Evolutionary conservation across 2,329 filamentous ascomycete genomes (phyloP).

Genomic region (Hymenotorrendiella dingleyae): DNA sequence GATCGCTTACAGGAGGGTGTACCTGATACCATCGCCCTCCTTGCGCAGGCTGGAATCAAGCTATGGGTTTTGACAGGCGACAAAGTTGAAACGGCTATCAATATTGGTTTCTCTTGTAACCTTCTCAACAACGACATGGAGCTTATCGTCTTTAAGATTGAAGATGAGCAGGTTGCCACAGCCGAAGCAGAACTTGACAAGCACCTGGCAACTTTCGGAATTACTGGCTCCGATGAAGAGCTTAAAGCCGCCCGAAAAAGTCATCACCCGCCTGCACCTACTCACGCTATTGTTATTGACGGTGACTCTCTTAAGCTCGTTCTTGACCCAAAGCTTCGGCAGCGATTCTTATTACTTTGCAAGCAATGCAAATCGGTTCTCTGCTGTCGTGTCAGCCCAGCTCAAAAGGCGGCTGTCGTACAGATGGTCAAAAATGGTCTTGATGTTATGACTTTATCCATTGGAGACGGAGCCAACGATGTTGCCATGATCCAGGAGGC

Average conservation of each 20-base stretch:
- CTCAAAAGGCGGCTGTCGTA: conserved; percentile 96
- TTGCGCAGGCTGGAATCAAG: conserved; percentile 93
- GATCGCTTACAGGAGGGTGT: conserved; percentile 95
- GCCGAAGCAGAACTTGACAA: conserved; percentile 70
- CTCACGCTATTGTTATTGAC: conserved; percentile 90
- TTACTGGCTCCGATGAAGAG: conserved; percentile 82
- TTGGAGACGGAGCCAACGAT: conserved; percentile 92
- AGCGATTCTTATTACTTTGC: conserved; percentile 91
- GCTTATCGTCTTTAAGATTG: conserved; percentile 79
- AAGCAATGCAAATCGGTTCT: conserved; percentile 96
- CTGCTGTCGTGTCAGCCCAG: conserved; percentile 93
- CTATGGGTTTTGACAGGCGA: conserved; percentile 97
- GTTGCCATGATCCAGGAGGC: conserved; percentile 98
- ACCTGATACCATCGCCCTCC: conserved; percentile 86
- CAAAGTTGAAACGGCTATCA: conserved; percentile 99
- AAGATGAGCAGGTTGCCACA: conserved; percentile 60
- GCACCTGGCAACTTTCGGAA: conserved; percentile 64
- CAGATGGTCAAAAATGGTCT: conserved; percentile 90
- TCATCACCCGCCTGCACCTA: conserved; percentile 79
- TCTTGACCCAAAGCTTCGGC: conserved; percentile 73
- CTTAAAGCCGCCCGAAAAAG: conserved; percentile 71
- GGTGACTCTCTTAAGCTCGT: conserved; percentile 89
- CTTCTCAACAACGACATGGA: conserved; percentile 98
- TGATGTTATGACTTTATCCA: conserved; percentile 91
- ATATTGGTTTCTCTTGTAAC: conserved; percentile 99